Base-by-base conservation (phyloP, 805 yeast species). In the Brettanomyces custersianus region DNA sequence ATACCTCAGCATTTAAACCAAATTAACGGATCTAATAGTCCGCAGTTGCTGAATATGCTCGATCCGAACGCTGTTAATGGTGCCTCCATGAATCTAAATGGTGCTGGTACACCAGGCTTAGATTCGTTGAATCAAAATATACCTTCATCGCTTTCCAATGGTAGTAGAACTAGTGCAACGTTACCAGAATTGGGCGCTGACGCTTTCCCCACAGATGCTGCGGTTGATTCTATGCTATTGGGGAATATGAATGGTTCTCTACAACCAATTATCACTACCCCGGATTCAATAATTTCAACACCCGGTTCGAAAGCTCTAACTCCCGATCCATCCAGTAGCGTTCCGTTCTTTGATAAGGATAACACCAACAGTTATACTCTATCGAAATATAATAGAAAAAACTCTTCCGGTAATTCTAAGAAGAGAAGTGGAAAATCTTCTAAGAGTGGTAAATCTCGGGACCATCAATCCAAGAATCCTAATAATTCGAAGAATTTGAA, bases 221-320 rank as follows among this genome's bases (percentile, higher is more conserved):
- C 28, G 6, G 28, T 25, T 17, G 28, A 25, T 25, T 25, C 28
- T n/a, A 13, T 25, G n/a, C 28, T 25, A 8, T 17, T 25, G n/a
- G 28, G 15, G n/a, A 37, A 22, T 15, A 28, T 10, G 18, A 8
- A 13, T 15, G 26, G 34, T 11, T n/a, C 35, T 10, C n/a, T 20
- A 12, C 40, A 34, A 22, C 25, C 23, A 25, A 31, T n/a, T 15
- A 20, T 21, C 20, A 26, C 22, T 12, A 17, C 28, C 10, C 35
- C 30, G 4, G 4, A 29, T 20, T 38, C 41, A 4, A 36, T 35
- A 13, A 29, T 31, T 12, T 35, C 39, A n/a, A 35, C 39, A 3
- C 41, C 41, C 10, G 36, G 29, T 7, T 23, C 23, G 16, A 19
- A 10, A 6, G 28, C 22, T n/a, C 22, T 30, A 5, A 30, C 19